Evolutionary conservation across 1,284 basidiomycete species (phyloP).

Genomic region (Pseudomicrostroma phylloplanum): DNA sequence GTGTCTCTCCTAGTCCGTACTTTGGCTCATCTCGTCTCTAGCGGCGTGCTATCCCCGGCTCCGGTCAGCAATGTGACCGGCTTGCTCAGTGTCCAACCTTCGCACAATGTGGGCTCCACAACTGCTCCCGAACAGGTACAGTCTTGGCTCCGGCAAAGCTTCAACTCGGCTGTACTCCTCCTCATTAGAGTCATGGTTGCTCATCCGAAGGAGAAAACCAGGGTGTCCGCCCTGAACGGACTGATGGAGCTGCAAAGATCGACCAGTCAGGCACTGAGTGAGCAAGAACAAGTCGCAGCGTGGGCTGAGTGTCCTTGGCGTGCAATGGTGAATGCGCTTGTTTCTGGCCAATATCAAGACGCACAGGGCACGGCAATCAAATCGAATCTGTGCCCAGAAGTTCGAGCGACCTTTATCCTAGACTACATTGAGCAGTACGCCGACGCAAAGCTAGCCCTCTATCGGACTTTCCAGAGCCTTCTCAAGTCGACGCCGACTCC

Average conservation of each 20-base stretch:
- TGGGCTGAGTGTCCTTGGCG: slow-evolving; percentile 34
- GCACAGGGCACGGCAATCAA: not conserved
- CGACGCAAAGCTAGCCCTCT: slow-evolving; percentile 78
- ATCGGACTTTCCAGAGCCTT: slow-evolving; percentile 52
- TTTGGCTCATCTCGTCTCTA: not conserved
- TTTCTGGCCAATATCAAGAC: slow-evolving; percentile 24
- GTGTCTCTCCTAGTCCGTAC: not conserved
- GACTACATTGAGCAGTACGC: slow-evolving; percentile 57
- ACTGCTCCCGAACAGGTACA: not conserved
- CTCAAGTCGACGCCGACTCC: slow-evolving; percentile 34
- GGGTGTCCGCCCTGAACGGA: not conserved
- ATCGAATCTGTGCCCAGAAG: slow-evolving; percentile 24
- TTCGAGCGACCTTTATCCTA: slow-evolving; percentile 31
- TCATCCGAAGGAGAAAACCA: slow-evolving; percentile 4
- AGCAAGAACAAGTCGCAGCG: not conserved
- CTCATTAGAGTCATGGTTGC: not conserved
- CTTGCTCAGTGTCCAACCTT: not conserved
- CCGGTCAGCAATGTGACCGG: not conserved
- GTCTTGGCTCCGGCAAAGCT: not conserved
- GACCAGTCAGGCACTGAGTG: not conserved
- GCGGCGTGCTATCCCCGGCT: not conserved
- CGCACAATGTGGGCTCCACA: not conserved
- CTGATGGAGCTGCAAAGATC: slow-evolving; percentile 1
- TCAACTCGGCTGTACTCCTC: not conserved
- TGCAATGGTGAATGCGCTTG: slow-evolving; percentile 22